Evolutionary conservation across 768 basidiomycete genomes (phyloP), one percentile per base, ranked within the genome.

Genomic region (Lactifluus pinguis): DNA sequence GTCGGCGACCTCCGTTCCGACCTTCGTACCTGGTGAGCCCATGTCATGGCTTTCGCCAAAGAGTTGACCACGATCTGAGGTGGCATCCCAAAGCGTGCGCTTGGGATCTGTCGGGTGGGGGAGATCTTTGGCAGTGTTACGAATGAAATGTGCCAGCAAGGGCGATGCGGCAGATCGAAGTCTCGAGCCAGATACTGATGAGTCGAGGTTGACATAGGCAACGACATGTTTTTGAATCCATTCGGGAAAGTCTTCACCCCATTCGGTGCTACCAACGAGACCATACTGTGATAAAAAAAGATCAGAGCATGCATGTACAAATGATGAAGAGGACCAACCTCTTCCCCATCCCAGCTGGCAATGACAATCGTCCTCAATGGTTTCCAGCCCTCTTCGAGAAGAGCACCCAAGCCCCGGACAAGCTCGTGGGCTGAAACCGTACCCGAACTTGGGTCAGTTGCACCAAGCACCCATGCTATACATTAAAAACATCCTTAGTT

Each of bases 191-290:
- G 78, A 69, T 8, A 84, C 84, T 2, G 88, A 83, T 8, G 79
- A 77, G 66, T 91, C 89, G 29, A 94, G 78, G 69, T 97, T 97
- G 59, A 97, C 74, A 69, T 98, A 98, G 14, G 89, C 80, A 15
- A 90, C 92, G 48, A 86, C 88, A 63, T 95, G 81, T 38, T 86
- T 76, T 44, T 81, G 78, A 42, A 98, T 83, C 84, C 88, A 95
- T 15, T 82, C 78, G 0, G 83, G 69, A 68, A 95, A 98, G 69
- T 98, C 95, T 71, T 98, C 95, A 3, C 85, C 92, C 82, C 87
- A 95, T 72, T 98, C 95, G 4, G 91, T 95, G 68, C 86, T 89
- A 30, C 95, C 95, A 41, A 91, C 70, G 45, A 92, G 78, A 29
- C 89, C 89, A 55, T 81, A 80, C 79, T 80, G 65, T 7, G 13